Evolutionary conservation across 805 yeast genomes (phyloP).

Genomic region (Candida namnaoensis): DNA sequence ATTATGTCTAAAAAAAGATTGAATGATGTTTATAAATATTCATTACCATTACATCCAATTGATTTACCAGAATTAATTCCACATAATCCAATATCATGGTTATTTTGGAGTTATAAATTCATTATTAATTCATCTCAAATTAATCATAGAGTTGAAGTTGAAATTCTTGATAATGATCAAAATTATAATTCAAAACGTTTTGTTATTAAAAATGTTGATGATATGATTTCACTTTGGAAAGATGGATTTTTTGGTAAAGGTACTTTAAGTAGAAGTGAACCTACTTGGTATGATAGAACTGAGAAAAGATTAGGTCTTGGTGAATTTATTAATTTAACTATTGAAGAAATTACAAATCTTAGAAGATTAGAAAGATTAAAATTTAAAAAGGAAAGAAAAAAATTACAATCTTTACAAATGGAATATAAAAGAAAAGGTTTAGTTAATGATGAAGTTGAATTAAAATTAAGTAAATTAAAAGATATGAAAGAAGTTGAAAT

Average conservation of each 20-base stretch:
- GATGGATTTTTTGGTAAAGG: constrained; percentile 96
- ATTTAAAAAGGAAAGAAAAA: constrained; percentile 63
- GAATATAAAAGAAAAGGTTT: constrained; percentile 29
- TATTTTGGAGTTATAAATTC: constrained; percentile 31
- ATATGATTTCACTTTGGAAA: constrained; percentile 60
- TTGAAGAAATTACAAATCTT: constrained; percentile 70
- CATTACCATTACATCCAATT: constrained; percentile 49
- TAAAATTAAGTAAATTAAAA: constrained; percentile 19
- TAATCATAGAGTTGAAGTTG: constrained; percentile 10
- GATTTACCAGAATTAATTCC: constrained; percentile 45
- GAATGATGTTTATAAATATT: constrained; percentile 30
- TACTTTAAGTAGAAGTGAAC: constrained; percentile 79
- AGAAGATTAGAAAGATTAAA: constrained; percentile 65
- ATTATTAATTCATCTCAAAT: constrained; percentile 12
- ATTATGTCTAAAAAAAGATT: constrained; percentile 24
- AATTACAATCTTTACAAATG: constrained; percentile 41
- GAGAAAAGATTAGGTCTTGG: constrained; percentile 42
- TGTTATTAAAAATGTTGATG: constrained; percentile 29
- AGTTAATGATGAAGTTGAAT: constrained; percentile 25
- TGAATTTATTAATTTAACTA: constrained; percentile 26
- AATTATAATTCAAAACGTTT: constrained; percentile 23
- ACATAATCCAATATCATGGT: constrained; percentile 65
- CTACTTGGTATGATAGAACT: constrained; percentile 78
- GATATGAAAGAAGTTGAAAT: constrained; percentile 22
- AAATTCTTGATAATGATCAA: neutral